Evolutionary conservation across 176 grass and related monocot species (phyloP), one percentile per base, ranked within the genome.

Genomic region (Carex scoparia): DNA sequence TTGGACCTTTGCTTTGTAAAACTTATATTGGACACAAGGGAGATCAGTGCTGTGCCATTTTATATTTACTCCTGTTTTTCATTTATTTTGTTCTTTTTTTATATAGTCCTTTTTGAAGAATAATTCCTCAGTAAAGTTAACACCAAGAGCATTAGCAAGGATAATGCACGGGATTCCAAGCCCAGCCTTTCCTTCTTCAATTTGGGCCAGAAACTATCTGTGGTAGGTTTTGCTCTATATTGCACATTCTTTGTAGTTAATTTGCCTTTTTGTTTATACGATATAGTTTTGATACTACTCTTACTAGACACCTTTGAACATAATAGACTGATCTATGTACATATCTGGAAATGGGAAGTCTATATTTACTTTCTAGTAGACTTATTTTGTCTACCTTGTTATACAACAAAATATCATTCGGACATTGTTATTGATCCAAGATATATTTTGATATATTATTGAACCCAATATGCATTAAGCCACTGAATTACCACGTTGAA

Each of bases 81-180:
- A 83, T 28, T 82, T 67, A 12, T 64, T 7, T 82, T 83, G 10
- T 49, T 81, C 18, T 54, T 37, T 42, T 63, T 81, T 40, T 35
- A 23, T 55, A 49, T 64, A 98, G 93, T 92, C 94, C 7, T 98
- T 98, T 90, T 90, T 98, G 53, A 89, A 93, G 81, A 98, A 89
- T 88, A 98, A 98, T 77, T 89, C 93, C 3, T 90, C 74, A 72
- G 85, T 89, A 5, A 93, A 95, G 57, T 98, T 95, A 83, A 98
- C 91, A 56, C 95, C 93, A 12, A 93, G 95, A 83, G 93, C 95
- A 5, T 86, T 98, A 74, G 91, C 95, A 28, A 89, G 95, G 68
- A 98, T 98, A 35, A 95, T 98, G 95, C 93, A 98, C 4, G 89
- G 93, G 80, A 90, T 98, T 84, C 75, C 89, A 12, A 95, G 95